These are phyloP conservation scores for Thuidium tamariscinum DNA, from an alignment of 225 moss, liverwort and hornwort genomes.

Conservation along the genomic window DNA sequence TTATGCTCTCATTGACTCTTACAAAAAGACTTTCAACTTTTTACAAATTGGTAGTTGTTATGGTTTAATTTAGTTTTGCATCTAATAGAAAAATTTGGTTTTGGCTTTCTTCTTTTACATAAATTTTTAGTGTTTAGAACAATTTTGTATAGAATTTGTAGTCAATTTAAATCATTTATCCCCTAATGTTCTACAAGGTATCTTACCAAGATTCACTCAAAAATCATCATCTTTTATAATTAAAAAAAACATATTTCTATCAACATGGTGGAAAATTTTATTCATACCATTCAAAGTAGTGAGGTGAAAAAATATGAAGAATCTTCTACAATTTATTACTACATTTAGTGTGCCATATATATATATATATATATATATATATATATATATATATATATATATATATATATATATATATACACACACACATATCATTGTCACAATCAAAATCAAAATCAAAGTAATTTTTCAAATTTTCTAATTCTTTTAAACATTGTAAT, in stretches of 20 bases:
- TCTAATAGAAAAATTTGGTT: background rate
- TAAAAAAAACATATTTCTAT: background rate
- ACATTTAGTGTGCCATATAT: no score
- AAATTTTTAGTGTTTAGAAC: background rate
- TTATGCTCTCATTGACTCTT: background rate
- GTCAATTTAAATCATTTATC: background rate
- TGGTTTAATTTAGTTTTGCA: background rate
- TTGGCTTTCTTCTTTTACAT: background rate
- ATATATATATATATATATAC: no score
- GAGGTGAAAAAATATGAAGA: background rate
- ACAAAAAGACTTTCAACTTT: background rate
- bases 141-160: background rate
- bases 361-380: no score
- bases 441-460: no score
- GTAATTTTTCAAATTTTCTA: no score
- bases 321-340: fast-evolving
- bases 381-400: no score
- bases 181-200: background rate
- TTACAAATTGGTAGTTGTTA: background rate
- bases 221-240: no score
- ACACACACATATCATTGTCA: no score
- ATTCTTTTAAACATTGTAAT: no score
- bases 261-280: background rate
- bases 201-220: background rate
- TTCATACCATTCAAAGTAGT: background rate